Evolutionary conservation across 441 rosid species (phyloP).

Genomic region (Isatis lusitanica): DNA sequence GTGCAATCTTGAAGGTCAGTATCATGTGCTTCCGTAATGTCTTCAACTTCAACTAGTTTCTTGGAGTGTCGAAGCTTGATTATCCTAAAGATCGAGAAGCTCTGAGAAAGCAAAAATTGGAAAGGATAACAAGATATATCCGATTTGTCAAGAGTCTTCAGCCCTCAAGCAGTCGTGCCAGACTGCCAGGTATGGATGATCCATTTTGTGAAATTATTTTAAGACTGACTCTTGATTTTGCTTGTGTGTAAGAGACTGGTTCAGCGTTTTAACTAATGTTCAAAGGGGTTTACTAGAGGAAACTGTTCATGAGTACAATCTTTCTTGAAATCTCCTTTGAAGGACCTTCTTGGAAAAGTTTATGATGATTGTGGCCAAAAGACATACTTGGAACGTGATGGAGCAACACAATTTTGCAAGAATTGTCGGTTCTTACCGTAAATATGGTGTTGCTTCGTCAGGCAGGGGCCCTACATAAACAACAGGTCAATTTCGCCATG

Average conservation of each 20-base stretch:
- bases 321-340: not conserved
- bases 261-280: not conserved
- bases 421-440: too few species aligned
- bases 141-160: not conserved
- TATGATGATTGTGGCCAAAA: too few species aligned
- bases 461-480: too few species aligned
- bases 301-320: too few species aligned
- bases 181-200: too few species aligned
- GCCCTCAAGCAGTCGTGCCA: too few species aligned
- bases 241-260: not conserved
- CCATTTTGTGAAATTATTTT: too few species aligned
- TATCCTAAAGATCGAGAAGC: not conserved
- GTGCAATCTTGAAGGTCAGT: conserved; percentile 16
- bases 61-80: not conserved
- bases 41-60: conserved; percentile 1
- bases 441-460: too few species aligned
- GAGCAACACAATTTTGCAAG: too few species aligned
- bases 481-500: too few species aligned
- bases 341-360: not conserved
- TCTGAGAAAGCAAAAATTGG: not conserved
- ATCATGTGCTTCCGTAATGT: not conserved
- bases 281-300: not conserved
- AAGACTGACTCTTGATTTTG: not conserved
- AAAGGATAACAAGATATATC: not conserved
- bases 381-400: too few species aligned